Evolutionary conservation across 1,284 basidiomycete genomes (phyloP), one percentile per base, ranked within the genome.

Genomic region (Irpex rosettiformis): DNA sequence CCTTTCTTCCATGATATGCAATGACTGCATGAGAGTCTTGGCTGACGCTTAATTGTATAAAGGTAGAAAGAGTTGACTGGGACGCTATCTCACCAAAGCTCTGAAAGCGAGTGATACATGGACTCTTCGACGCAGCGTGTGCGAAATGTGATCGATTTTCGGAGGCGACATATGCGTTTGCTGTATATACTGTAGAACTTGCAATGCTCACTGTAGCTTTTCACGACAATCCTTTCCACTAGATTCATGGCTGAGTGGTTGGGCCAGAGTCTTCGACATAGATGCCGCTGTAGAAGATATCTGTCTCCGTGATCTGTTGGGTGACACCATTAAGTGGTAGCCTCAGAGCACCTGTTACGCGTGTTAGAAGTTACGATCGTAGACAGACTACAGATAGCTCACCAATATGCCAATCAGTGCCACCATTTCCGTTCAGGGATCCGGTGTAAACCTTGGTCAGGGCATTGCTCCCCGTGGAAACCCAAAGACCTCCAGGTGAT

Each of bases 61-160:
- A 84, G 80, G 76, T 89, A 43, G 85, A 88, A 67, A 79, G 85
- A 10, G 80, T 88, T 48, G 83, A 87, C 66, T 89, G 87, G 87
- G 78, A 86, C 58, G 79, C 84, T 37, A 54, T 73, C 28, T 27
- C 70, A 49, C 61, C 79, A 5, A 83, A 75, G 66, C 64, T 84
- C 60, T 83, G 56, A 65, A 8, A 2, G 10, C 28, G 13, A 43
- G 25, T 29, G 5, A 25, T 5, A 51, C 22, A 18, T 2, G 22
- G 10, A 10, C 43, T 37, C 16, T 37, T 11, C 16, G 11, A 37
- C 10, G 33, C 16, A 16, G 11, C 16, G 10, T 37, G 11, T 16
- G 33, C 11, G 33, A 11, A 37, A 16, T 16, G 11, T 8, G 10
- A 8, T 37, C 33, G 33, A 37, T 37, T 16, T 16, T 37, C 10